These are phyloP conservation scores for Coprinellus aureogranulatus DNA, from an alignment of 768 basidiomycete species.

Conservation along the genomic window DNA sequence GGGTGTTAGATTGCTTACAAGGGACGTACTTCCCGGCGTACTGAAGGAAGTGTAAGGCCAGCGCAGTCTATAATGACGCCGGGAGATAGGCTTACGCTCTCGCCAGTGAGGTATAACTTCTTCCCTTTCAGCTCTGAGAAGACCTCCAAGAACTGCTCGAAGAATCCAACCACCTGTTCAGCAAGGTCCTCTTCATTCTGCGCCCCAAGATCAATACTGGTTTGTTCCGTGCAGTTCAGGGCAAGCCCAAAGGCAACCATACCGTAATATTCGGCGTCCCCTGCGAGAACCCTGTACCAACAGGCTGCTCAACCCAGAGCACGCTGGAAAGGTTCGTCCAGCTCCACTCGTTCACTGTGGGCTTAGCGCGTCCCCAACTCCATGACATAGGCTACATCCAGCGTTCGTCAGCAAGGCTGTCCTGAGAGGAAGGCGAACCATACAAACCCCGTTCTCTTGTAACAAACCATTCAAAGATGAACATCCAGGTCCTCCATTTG, in stretches of 20 bases:
- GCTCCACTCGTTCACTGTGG: constrained; percentile 63
- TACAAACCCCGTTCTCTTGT: constrained; percentile 70
- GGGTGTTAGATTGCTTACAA: constrained; percentile 39
- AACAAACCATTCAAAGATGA: constrained; percentile 69
- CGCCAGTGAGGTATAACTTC: constrained; percentile 68
- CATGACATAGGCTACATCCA: constrained; percentile 60
- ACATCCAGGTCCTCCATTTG: constrained; percentile 79
- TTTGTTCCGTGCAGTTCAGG: constrained; percentile 16
- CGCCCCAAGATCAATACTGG: not conserved
- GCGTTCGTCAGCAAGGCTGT: not conserved
- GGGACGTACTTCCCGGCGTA: constrained; percentile 64
- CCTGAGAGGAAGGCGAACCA: not conserved
- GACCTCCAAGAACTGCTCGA: constrained; percentile 73
- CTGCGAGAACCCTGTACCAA: constrained; percentile 77
- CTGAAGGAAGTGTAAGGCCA: constrained; percentile 29
- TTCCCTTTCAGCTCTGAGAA: constrained; percentile 73
- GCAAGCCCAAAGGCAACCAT: constrained; percentile 37
- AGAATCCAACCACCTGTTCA: constrained; percentile 53
- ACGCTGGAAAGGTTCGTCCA: constrained; percentile 81
- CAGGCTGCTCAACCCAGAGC: constrained; percentile 75
- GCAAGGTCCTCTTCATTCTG: constrained; percentile 53
- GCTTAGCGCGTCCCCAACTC: constrained; percentile 60
- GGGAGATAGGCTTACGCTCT: constrained; percentile 58
- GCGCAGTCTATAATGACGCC: not conserved
- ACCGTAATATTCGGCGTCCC: constrained; percentile 60